Evolutionary conservation across 345 rosid genomes (phyloP), one percentile per base, ranked within the genome.

Genomic region (Ceriops zippeliana): DNA sequence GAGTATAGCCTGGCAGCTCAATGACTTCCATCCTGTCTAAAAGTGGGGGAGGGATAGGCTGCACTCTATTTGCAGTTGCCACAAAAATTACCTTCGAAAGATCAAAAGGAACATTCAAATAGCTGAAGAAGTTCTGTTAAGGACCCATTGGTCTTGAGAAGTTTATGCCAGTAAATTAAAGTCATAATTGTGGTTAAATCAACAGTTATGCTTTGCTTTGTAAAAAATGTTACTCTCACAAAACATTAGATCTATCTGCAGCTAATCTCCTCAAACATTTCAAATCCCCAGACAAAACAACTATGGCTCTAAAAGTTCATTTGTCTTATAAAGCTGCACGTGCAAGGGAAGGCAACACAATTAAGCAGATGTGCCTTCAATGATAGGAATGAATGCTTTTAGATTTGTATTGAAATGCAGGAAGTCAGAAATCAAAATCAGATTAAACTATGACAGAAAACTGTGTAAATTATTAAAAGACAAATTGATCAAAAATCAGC

Each of bases 1-100:
- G 90, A 17, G 96, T 91, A 81, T 95, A 95, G 56, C 97, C 99
- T 74, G 99, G 97, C 69, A 95, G 82, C 82, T 95, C 99, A 75
- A 95, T 91, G 61, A 91, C 90, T 82, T 95, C 97, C 99, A 95
- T 90, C 83, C 99, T 87, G 78, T 95, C 99, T 65, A 88, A 76
- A 57, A 95, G 96, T 32, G 99, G 84, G 20, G 99, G 96, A 74
- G 99, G 99, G 75, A 95, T 90, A 70, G 96, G 99, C 80, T 91
- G 97, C 63, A 78, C 83, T 82, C 86, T 86, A 81, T 95, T 95
- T 61, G 99, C 99, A 57, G 99, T 91, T 76, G 98, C 93, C 77
- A 95, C 89, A 76, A 95, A 95, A 70, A 90, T 82, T 69, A 91
- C 99, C 85, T 87, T 90, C 26, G 99, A 95, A 62, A 95, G 97